Percentiles rank a stretch among this genome's conserved stretches.
Evolutionary conservation across 208 protist species (phyloP).

Genomic region (Leishmania tropica): DNA sequence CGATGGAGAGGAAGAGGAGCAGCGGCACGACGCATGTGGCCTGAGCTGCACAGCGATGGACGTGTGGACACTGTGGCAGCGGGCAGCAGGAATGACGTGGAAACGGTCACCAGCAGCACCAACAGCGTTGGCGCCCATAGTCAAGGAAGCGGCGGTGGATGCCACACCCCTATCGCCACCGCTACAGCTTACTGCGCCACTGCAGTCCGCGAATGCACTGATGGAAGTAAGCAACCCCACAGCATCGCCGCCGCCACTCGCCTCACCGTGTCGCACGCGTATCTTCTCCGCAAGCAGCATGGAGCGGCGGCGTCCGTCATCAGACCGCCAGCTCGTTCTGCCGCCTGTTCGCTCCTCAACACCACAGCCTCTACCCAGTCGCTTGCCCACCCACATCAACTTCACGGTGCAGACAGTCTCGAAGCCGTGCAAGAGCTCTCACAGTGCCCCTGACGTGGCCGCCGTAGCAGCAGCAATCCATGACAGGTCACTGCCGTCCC

Average conservation of each 20-base stretch:
- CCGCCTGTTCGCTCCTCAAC: conserved; percentile 2
- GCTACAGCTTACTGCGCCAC: background rate
- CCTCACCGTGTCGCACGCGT: background rate
- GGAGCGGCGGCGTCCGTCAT: background rate
- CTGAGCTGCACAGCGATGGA: conserved; percentile 23
- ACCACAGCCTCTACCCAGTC: background rate
- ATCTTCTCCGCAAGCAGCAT: background rate
- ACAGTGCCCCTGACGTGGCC: background rate
- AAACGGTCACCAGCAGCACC: background rate
- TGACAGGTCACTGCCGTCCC: background rate
- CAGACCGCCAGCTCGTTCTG: background rate
- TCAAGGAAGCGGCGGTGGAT: background rate
- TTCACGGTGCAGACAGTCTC: conserved; percentile 16
- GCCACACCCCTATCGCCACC: background rate
- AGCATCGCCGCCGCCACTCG: background rate
- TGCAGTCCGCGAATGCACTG: background rate
- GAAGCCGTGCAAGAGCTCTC: conserved; percentile 5
- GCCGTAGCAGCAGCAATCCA: background rate
- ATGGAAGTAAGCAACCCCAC: background rate
- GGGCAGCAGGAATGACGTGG: background rate
- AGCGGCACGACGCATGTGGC: conserved; percentile 1
- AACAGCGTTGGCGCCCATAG: background rate
- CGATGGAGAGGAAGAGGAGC: background rate
- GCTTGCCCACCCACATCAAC: conserved; percentile 21
- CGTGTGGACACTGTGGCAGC: conserved; percentile 19